Evolutionary conservation across 768 basidiomycete genomes (phyloP).

Genomic region (Amanita pseudoporphyria): DNA sequence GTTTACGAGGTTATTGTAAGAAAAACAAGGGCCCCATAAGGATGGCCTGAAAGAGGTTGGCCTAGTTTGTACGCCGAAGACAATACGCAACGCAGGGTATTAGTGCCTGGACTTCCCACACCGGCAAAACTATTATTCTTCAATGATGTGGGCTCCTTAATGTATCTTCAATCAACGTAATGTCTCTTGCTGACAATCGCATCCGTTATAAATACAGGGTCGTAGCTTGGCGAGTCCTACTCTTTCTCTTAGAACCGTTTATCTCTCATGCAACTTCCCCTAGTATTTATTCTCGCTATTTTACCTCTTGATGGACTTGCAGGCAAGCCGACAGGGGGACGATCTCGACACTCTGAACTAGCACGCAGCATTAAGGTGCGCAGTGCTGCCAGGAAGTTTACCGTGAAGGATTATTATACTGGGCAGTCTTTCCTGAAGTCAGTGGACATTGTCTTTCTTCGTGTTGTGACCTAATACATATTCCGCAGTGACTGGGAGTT

Average conservation of each 20-base stretch:
- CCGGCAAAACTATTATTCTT: no score
- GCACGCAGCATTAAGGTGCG: conserved; percentile 14
- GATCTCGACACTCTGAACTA: conserved; percentile 15
- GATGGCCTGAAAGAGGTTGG: no score
- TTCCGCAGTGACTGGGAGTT: conserved; percentile 53
- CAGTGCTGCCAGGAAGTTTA: conserved; percentile 17
- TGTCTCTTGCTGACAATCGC: not conserved
- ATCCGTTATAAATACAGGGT: not conserved
- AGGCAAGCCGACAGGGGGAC: conserved; percentile 17
- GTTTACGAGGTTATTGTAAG: no score
- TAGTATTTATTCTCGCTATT: not conserved
- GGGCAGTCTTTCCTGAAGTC: conserved; percentile 57
- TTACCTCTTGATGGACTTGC: conserved; percentile 20
- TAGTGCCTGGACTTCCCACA: no score
- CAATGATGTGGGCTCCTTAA: no score
- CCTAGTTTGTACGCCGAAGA: no score
- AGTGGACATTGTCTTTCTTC: conserved; percentile 11
- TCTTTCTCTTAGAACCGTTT: conserved; percentile 5
- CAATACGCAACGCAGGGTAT: no score
- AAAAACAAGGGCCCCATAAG: no score
- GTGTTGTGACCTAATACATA: not conserved
- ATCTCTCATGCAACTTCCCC: conserved; percentile 5
- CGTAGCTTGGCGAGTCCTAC: not conserved
- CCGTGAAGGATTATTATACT: conserved; percentile 24
- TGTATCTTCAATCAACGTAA: no score